phyloP scores from a whole-genome alignment of 345 rosid species.

The Eucalyptus polyanthemos region DNA sequence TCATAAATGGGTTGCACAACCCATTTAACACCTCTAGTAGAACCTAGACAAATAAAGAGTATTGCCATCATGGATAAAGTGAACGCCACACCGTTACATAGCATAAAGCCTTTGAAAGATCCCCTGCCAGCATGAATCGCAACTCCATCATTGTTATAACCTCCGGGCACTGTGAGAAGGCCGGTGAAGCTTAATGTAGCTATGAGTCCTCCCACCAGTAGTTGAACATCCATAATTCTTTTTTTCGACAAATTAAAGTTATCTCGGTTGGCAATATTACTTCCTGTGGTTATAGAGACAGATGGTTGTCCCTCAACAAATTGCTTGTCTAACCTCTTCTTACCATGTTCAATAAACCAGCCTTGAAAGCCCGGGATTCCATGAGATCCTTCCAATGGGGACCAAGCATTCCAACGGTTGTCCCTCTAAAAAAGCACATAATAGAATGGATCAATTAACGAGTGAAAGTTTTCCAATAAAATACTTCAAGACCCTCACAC shows the following conservation, averaged over 20 bases:
- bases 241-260: not conserved
- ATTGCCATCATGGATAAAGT: not conserved
- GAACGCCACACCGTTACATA: not conserved
- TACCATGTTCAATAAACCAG: not conserved
- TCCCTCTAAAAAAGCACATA: not conserved
- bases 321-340: not conserved
- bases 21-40: too few relatives aligned
- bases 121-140: not conserved
- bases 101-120: not conserved
- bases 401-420: not conserved
- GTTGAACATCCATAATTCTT: not conserved
- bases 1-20: too few relatives aligned
- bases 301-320: not conserved
- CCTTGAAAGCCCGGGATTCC: not conserved
- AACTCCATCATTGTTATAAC: not conserved
- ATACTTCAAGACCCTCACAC: not conserved
- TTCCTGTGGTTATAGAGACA: not conserved
- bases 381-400: not conserved
- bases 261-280: not conserved
- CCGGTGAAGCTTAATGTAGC: not conserved
- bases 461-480: not conserved
- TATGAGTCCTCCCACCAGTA: not conserved
- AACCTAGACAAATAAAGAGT: accelerated
- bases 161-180: not conserved
- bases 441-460: not conserved